Conservation (phyloP, 768 basidiomycete genomes). For the Suillus tomentosus region DNA sequence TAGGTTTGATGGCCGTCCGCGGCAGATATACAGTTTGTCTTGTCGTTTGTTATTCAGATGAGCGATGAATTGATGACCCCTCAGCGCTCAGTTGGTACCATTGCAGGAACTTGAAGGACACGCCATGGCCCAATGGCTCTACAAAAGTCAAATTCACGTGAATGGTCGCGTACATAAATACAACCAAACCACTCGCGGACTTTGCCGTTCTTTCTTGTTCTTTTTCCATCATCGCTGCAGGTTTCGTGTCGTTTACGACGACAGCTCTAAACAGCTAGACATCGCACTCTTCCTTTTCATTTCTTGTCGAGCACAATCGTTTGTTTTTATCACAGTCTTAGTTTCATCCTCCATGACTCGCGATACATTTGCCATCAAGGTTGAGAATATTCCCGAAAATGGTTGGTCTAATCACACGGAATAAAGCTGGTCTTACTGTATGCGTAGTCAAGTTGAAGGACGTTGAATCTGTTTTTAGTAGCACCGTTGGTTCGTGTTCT, state of each 20-base stretch:
- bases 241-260: conserved; percentile 11
- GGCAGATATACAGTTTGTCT: background rate
- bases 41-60: background rate
- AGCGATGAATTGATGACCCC: background rate
- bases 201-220: conserved; percentile 33
- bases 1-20: background rate
- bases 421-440: background rate
- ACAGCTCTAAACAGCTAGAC: background rate
- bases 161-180: conserved; percentile 31
- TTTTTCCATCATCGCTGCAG: conserved; percentile 28
- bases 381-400: conserved; percentile 40
- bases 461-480: conserved; percentile 57
- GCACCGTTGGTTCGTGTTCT: conserved; percentile 49
- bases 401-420: conserved; percentile 27
- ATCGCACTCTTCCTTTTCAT: background rate
- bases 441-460: conserved; percentile 42
- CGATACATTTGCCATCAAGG: conserved; percentile 43
- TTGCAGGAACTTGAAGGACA: background rate
- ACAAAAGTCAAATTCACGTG: conserved; percentile 12
- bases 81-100: background rate
- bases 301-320: conserved; percentile 8
- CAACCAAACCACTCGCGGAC: conserved; percentile 11
- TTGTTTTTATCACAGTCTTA: conserved; percentile 18
- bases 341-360: conserved; percentile 28
- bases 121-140: too few species aligned